phyloP scores from a whole-genome alignment of 169 alveolate species.

The Babesia bovis region DNA sequence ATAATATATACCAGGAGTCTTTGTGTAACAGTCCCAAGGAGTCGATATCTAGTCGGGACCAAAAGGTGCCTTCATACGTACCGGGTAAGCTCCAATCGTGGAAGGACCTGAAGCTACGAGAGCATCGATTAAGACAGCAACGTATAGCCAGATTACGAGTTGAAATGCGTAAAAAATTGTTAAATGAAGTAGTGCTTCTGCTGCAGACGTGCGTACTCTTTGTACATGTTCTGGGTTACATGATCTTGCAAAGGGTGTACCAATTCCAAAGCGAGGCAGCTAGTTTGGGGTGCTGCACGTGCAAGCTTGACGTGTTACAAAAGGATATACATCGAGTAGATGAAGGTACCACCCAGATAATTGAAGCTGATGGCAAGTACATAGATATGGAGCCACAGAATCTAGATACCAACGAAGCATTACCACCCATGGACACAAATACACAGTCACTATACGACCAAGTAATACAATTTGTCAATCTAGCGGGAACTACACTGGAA shows the following conservation, averaged over 20 bases:
- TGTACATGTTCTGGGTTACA: slow-evolving; percentile 34
- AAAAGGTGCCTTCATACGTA: slow-evolving; percentile 6
- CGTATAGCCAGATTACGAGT: background rate
- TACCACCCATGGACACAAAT: background rate
- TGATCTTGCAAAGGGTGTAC: slow-evolving; percentile 7
- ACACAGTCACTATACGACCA: background rate
- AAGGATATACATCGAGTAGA: background rate
- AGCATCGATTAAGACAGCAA: slow-evolving; percentile 16
- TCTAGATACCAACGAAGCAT: background rate
- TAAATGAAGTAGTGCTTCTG: slow-evolving; percentile 7
- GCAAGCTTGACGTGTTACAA: background rate
- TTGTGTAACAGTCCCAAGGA: background rate
- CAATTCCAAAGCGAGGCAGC: background rate
- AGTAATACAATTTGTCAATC: slow-evolving; percentile 3
- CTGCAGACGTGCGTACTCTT: slow-evolving; percentile 26
- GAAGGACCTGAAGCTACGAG: slow-evolving; percentile 10
- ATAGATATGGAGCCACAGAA: background rate
- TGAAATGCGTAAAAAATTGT: slow-evolving; percentile 12
- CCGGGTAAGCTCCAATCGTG: slow-evolving; percentile 34
- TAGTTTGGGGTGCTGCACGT: background rate
- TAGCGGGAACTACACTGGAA: slow-evolving; percentile 16
- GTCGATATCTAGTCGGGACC: background rate
- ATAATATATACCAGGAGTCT: background rate
- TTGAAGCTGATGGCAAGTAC: background rate
- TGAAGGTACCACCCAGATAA: background rate